Evolutionary conservation across 306 rosid genomes (phyloP).

Genomic region (Cucumis sativus): Cucumber_9930_V3 NC_026655.2:8399501-8400000

Average conservation of each 20-base stretch:
- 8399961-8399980: not conserved
- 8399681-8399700: slow-evolving; percentile 12
- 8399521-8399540: not conserved
- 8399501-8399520: slow-evolving; percentile 1
- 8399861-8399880: not conserved
- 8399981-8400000: not conserved
- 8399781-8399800: slow-evolving; percentile 15
- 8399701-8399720: slow-evolving; percentile 15
- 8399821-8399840: not conserved
- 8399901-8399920: not conserved
- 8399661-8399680: slow-evolving; percentile 17
- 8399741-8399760: slow-evolving; percentile 15
- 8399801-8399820: not conserved
- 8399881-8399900: not conserved
- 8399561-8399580: not conserved
- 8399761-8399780: slow-evolving; percentile 13
- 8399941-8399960: not conserved
- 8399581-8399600: not conserved
- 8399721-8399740: slow-evolving; percentile 13
- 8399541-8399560: slow-evolving; percentile 3
- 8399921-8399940: not conserved
- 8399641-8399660: not conserved
- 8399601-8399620: not conserved
- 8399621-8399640: not conserved
- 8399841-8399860: not conserved